phyloP scores from a whole-genome alignment of 78 protist species.

The Emiliania huxleyi region DNA sequence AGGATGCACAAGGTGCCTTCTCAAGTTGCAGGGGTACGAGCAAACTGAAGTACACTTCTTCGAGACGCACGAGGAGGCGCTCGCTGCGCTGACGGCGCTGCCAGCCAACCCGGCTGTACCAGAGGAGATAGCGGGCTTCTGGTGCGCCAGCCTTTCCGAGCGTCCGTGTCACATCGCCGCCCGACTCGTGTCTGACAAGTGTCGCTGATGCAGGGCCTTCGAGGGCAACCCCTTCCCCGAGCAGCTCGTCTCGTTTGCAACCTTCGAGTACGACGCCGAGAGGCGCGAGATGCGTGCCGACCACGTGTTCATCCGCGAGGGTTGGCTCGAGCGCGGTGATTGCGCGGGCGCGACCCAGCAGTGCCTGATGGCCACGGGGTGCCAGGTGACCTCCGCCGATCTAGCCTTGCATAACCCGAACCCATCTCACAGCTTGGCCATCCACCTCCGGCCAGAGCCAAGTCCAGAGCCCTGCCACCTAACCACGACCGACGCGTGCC shows the following conservation, averaged over 20 bases:
- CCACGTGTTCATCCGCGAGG: not conserved
- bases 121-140: not conserved
- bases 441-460: too few relatives aligned
- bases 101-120: not conserved
- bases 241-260: not conserved
- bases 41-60: not conserved
- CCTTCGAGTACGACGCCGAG: not conserved
- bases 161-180: too few relatives aligned
- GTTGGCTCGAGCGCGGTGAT: not conserved
- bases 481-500: too few relatives aligned
- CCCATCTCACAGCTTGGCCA: too few relatives aligned
- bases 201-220: too few relatives aligned
- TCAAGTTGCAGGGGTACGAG: not conserved
- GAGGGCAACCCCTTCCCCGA: not conserved
- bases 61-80: not conserved
- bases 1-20: not conserved
- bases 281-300: not conserved
- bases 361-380: not conserved
- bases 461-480: too few relatives aligned
- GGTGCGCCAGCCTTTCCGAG: too few relatives aligned
- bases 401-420: too few relatives aligned
- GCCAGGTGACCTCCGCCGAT: too few relatives aligned
- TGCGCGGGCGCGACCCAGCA: not conserved
- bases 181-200: too few relatives aligned
- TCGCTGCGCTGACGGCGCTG: not conserved